A percentile compares a stretch with the other conserved stretches of the same genome.
Evolutionary conservation across 768 basidiomycete species (phyloP).

Genomic region (Pleurotus pulmonarius): DNA sequence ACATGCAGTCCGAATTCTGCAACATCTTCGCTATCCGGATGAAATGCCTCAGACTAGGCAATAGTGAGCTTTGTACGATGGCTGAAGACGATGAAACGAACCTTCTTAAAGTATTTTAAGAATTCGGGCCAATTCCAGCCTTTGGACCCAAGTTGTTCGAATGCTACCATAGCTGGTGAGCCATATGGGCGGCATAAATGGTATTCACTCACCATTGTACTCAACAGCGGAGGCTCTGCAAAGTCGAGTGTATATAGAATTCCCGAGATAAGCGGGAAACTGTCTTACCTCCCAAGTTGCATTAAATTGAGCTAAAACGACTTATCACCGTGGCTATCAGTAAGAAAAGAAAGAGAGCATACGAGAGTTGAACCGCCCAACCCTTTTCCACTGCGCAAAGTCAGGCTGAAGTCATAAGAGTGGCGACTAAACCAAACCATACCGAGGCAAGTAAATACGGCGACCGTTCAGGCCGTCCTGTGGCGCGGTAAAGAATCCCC

Average conservation of each 20-base stretch:
- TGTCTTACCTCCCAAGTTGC: conserved; percentile 3
- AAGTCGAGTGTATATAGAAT: background rate
- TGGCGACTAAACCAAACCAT: background rate
- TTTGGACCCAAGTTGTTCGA: background rate
- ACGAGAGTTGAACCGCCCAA: conserved; percentile 7
- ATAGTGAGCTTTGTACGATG: background rate
- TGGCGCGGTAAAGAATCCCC: conserved; percentile 4
- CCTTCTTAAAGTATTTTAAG: conserved; percentile 8
- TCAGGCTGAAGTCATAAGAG: background rate
- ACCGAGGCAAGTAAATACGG: conserved; percentile 1
- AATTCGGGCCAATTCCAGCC: conserved; percentile 7
- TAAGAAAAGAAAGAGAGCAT: background rate
- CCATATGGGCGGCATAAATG: background rate
- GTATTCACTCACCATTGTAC: background rate
- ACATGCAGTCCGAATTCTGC: background rate
- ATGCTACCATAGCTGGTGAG: background rate
- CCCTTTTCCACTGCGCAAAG: background rate
- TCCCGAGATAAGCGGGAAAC: background rate
- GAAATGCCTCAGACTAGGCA: background rate
- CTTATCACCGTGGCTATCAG: background rate
- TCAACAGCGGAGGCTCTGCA: background rate
- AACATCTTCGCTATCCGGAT: background rate
- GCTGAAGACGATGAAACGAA: background rate
- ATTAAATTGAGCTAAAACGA: conserved; percentile 2
- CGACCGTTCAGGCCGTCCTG: conserved; percentile 3